Conservation (phyloP, 139 green algal genomes). For the Haematococcus lacustris region DNA sequence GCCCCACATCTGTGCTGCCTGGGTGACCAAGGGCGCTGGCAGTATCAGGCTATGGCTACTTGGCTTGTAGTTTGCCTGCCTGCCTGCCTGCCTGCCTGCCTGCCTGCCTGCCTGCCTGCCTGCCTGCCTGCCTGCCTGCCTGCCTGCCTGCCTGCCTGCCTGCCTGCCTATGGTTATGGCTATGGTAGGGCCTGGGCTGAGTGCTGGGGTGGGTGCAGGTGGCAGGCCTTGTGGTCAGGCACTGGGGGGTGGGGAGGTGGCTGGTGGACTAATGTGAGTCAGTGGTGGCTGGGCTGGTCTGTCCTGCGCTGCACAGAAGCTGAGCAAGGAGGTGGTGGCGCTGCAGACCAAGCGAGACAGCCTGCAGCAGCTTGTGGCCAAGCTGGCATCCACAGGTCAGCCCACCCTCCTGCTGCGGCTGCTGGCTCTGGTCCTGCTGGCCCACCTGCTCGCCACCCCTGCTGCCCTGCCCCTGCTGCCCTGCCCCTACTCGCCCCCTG, state of each 20-base stretch:
- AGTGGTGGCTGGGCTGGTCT: not conserved
- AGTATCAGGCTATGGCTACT: not conserved
- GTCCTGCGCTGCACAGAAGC: slow-evolving; percentile 12
- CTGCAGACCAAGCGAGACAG: slow-evolving; percentile 16
- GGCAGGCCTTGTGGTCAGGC: not conserved
- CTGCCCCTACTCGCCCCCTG: too few species aligned
- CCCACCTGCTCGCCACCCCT: too few species aligned
- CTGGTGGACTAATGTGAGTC: not conserved
- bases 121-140: too few species aligned
- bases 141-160: not conserved
- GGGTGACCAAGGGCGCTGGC: not conserved
- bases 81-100: not conserved
- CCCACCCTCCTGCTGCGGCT: too few species aligned
- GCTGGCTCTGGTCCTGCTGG: too few species aligned
- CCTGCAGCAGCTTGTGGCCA: slow-evolving; percentile 15
- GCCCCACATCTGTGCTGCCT: not conserved
- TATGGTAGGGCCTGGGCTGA: not conserved
- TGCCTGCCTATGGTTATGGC: too few species aligned
- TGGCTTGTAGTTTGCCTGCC: too few species aligned
- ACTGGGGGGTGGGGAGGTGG: not conserved
- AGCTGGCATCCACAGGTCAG: not conserved
- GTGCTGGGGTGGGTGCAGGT: not conserved
- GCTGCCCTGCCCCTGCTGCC: too few species aligned
- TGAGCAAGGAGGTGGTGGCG: slow-evolving; percentile 20
- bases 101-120: not conserved